Evolutionary conservation across 257 asterid genomes (phyloP).

Genomic region (Solanum etuberosum): DNA sequence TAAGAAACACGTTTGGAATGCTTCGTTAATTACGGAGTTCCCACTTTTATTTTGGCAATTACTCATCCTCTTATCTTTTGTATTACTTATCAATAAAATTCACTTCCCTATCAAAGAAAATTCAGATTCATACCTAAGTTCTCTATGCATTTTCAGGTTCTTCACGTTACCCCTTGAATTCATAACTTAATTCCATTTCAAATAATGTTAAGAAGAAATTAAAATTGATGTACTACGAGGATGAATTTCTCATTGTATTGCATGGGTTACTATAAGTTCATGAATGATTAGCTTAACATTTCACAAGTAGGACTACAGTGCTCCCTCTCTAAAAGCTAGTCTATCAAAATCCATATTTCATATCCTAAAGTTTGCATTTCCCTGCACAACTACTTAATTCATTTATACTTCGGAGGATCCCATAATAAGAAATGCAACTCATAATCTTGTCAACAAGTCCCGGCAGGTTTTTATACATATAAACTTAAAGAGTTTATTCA

Average conservation of each 20-base stretch:
- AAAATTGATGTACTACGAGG: neutral
- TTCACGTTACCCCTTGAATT: neutral
- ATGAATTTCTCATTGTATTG: neutral
- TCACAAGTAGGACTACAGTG: neutral
- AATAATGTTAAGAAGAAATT: neutral
- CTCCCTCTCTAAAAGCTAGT: neutral
- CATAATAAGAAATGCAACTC: neutral
- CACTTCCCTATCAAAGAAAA: neutral
- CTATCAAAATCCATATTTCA: neutral
- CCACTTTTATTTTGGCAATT: neutral
- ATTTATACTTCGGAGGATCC: neutral
- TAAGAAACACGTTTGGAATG: neutral
- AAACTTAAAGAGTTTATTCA: neutral
- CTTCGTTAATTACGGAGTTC: neutral
- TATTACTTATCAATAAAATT: neutral
- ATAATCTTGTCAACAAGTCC: neutral
- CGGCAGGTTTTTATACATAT: neutral
- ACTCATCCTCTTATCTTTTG: neutral
- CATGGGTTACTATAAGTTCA: neutral
- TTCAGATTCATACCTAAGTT: neutral
- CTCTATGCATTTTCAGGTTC: neutral
- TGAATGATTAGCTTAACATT: neutral
- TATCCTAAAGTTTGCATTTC: neutral
- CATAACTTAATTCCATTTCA: neutral
- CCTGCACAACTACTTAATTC: neutral